Evolutionary conservation across 1,284 basidiomycete genomes (phyloP).

Genomic region (Puccinia polysora): DNA sequence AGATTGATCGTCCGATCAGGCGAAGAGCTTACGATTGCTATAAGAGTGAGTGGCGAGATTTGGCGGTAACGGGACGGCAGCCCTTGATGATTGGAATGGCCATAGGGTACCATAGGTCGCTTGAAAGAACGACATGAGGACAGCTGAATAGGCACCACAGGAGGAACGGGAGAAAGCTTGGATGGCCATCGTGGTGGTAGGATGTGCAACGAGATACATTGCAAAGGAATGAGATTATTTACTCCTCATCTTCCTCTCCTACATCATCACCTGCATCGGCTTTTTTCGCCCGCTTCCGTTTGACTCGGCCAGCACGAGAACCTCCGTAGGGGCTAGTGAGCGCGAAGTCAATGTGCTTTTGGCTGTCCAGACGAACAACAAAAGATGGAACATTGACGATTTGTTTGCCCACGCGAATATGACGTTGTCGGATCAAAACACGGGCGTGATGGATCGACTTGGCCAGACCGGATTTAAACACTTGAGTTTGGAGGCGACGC

Average conservation of each 20-base stretch:
- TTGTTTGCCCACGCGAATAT: constrained; percentile 98
- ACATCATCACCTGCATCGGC: constrained; percentile 87
- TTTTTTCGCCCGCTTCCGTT: constrained; percentile 94
- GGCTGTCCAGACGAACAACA: constrained; percentile 68
- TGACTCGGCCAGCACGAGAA: constrained; percentile 92
- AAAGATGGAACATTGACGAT: constrained; percentile 99
- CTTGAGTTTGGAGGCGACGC: constrained; percentile 96
- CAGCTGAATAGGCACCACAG: no score
- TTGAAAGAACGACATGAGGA: no score
- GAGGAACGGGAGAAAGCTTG: no score
- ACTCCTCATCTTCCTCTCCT: constrained; percentile 81
- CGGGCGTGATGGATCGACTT: constrained; percentile 99
- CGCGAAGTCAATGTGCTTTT: constrained; percentile 92
- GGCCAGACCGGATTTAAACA: constrained; percentile 94
- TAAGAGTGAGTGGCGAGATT: no score
- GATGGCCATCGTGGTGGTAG: no score
- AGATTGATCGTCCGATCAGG: no score
- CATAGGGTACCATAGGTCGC: no score
- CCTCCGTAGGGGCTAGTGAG: constrained; percentile 97
- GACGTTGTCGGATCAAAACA: constrained; percentile 93
- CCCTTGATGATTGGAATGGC: no score
- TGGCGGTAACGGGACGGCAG: no score
- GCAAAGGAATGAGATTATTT: no score
- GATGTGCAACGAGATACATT: no score
- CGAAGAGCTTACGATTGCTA: no score